Conservation (phyloP, 345 rosid species). For the Anastatica hierochuntica region DNA sequence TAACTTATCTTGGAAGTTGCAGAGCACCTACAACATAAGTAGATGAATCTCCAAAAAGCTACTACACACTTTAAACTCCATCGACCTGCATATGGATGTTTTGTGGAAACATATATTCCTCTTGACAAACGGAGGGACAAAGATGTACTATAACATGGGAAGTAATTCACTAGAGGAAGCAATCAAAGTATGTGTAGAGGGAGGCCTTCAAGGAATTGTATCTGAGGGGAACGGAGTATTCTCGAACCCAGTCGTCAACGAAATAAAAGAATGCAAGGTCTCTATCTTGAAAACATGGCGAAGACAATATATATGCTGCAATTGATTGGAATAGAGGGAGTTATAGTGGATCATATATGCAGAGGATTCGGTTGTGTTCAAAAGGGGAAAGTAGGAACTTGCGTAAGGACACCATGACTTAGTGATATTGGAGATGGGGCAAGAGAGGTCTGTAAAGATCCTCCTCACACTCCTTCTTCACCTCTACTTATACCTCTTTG, state of each 20-base stretch:
- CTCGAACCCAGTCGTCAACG: constrained; percentile 57
- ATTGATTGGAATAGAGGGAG: constrained; percentile 86
- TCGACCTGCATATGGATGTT: neutral
- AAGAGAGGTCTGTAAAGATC: constrained; percentile 53
- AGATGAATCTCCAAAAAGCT: neutral
- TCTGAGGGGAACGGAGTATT: constrained; percentile 75
- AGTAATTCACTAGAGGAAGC: constrained; percentile 92
- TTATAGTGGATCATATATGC: constrained; percentile 81
- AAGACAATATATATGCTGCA: constrained; percentile 89
- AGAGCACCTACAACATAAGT: constrained; percentile 66
- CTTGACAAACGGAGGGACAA: constrained; percentile 62
- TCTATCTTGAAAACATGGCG: constrained; percentile 58
- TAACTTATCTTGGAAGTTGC: constrained; percentile 61
- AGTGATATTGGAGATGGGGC: constrained; percentile 33
- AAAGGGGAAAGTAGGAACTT: constrained; percentile 52
- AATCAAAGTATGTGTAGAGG: constrained; percentile 50
- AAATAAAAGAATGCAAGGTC: constrained; percentile 73
- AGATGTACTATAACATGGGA: constrained; percentile 46
- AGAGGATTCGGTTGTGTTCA: constrained; percentile 56
- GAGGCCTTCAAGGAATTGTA: constrained; percentile 75
- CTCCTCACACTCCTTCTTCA: constrained; percentile 46
- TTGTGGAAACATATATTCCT: constrained; percentile 57
- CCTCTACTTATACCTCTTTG: constrained; percentile 36
- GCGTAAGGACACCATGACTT: constrained; percentile 30
- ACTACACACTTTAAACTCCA: neutral